Base-by-base conservation (phyloP, 2,329 filamentous ascomycete genomes). In the Emmonsiellopsis sp. region DNA sequence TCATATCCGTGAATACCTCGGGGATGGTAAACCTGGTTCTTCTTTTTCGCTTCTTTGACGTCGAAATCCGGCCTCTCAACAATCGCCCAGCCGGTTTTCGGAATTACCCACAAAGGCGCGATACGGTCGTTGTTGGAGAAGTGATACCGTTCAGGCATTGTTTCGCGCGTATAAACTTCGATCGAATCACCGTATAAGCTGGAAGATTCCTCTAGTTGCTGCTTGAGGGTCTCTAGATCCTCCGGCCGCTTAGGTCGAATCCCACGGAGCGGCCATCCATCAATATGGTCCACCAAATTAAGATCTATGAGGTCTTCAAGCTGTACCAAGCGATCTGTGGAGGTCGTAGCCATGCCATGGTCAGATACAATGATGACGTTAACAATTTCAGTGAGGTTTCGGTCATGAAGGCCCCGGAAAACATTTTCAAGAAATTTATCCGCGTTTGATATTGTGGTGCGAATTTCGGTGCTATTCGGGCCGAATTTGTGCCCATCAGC, bases 351-450 rank as follows among this genome's bases (percentile, higher is more conserved):
- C 93, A 98, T 98, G 49, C 93, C 93, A 66, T 98, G 93, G 66
- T 98, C 93, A 0, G 90, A 96, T 2, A 98, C 92, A n/a, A 98
- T 79, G 36, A 98, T 84, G 6, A 98, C 80, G 60, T 98, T 98
- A 65, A 97, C 88, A 56, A 98, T 87, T 17, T 85, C 67, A 0
- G 90, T 95, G 49, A 98, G 73, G 65, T 97, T 96, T 48, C 93
- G 84, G 46, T 79, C 72, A 56, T 91, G 81, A 0, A 98, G 76
- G 0, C 91, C 91, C 1, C 75, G 68, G 63, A 97, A 86, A 1
- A 98, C 73, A 21, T 79, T 69, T 32, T 83, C 86, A 31, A 98
- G 75, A 88, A 97, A 94, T 2, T 70, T 72, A 67, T 98, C 93
- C 1, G 88, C 91, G n/a, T 80, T 73, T 1, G 74, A 73, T 56